A percentile compares a stretch with the other conserved stretches of the same genome.
These are phyloP conservation scores for Globisporangium emineosum DNA, from an alignment of 352 stramenopile genomes.

Conservation along the genomic window DNA sequence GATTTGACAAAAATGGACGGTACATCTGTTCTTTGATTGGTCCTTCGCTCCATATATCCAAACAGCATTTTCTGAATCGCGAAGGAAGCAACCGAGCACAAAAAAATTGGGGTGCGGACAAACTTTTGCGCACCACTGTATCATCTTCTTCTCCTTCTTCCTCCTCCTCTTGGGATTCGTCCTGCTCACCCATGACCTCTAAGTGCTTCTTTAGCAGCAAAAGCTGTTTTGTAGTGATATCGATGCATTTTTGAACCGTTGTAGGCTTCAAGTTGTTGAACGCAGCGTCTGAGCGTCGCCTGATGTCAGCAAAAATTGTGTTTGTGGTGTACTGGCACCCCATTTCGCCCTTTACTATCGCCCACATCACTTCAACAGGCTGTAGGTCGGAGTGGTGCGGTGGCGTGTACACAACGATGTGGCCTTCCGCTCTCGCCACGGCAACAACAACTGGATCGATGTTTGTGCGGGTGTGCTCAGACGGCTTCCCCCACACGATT, in stretches of 20 bases:
- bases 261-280: background rate
- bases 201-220: background rate
- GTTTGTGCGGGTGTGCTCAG: too few species aligned
- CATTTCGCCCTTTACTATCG: constrained; percentile 18
- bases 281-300: background rate
- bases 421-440: constrained; percentile 8
- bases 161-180: background rate
- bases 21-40: too few species aligned
- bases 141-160: too few species aligned
- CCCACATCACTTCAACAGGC: constrained; percentile 24
- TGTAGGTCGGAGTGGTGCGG: constrained; percentile 26
- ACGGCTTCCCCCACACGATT: constrained; percentile 1
- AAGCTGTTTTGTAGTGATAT: background rate
- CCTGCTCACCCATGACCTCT: background rate
- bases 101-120: too few species aligned
- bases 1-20: too few species aligned
- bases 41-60: too few species aligned
- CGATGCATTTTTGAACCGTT: background rate
- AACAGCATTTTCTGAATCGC: too few species aligned
- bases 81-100: too few species aligned
- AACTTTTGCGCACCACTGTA: too few species aligned
- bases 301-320: constrained; percentile 16
- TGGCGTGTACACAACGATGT: constrained; percentile 18
- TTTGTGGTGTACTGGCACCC: constrained; percentile 15
- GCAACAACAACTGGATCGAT: constrained; percentile 12